phyloP scores from a whole-genome alignment of 176 grass and related monocot genomes.

The Musa acuminata region DNA sequence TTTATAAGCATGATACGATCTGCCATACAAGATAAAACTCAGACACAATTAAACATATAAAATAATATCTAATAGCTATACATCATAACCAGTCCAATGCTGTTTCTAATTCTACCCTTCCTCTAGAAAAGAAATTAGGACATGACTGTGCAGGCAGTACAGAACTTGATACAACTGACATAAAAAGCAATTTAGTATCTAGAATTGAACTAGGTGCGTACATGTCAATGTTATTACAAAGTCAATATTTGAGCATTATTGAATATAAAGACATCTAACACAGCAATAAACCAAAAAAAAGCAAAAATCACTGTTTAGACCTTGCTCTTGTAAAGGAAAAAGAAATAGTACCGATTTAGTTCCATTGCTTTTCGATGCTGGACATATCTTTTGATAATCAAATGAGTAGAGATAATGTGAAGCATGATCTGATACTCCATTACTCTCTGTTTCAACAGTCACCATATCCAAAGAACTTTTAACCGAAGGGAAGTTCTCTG shows the following conservation, averaged over 20 bases:
- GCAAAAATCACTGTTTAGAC: neutral
- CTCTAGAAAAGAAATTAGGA: neutral
- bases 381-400: neutral
- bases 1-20: neutral
- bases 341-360: slow-evolving; percentile 8
- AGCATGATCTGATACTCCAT: neutral
- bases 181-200: neutral
- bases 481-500: neutral
- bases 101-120: neutral
- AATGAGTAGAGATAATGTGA: neutral
- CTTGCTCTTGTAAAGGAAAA: neutral
- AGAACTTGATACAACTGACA: neutral
- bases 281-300: neutral
- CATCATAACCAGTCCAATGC: neutral
- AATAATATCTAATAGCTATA: neutral
- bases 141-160: neutral
- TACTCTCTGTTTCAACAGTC: neutral
- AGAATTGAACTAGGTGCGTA: neutral
- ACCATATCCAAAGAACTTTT: neutral
- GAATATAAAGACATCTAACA: neutral
- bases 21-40: neutral
- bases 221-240: too few relatives aligned
- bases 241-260: too few relatives aligned
- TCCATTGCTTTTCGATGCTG: neutral
- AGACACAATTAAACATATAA: neutral